Conservation (phyloP, 1,139 yeast genomes). For the Lodderomyces orthopsilosis region DNA sequence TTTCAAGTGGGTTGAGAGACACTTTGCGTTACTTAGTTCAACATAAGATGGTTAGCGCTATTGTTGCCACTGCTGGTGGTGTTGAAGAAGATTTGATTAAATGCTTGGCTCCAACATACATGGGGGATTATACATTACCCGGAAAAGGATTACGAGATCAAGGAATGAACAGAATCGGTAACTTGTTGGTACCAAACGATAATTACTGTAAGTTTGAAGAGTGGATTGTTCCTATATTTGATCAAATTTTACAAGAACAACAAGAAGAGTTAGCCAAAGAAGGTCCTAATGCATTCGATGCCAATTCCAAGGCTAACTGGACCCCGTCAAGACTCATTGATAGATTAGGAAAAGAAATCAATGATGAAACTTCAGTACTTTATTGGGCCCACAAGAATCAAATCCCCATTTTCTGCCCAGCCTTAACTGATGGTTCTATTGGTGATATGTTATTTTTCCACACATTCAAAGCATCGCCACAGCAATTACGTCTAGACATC, state of each 20-base stretch:
- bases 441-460: conserved; percentile 99
- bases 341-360: conserved; percentile 90
- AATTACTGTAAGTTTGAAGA: conserved; percentile 97
- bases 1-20: conserved; percentile 91
- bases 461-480: conserved; percentile 90
- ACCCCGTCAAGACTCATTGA: conserved; percentile 92
- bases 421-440: conserved; percentile 94
- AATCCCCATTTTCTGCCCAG: conserved; percentile 96
- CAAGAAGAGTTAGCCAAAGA: conserved; percentile 59
- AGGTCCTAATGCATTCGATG: conserved; percentile 56
- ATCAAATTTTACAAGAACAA: conserved; percentile 85
- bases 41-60: conserved; percentile 90
- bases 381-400: conserved; percentile 98
- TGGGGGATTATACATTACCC: conserved; percentile 83
- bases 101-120: conserved; percentile 90
- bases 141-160: conserved; percentile 85
- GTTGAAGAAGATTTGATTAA: conserved; percentile 96
- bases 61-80: conserved; percentile 97
- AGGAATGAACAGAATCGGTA: conserved; percentile 97
- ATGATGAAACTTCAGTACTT: conserved; percentile 88
- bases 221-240: conserved; percentile 95
- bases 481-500: conserved; percentile 83
- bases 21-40: conserved; percentile 86
- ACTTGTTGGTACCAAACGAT: conserved; percentile 93
- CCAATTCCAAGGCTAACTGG: conserved; percentile 58